These are phyloP conservation scores for Gymnopus androsaceus DNA, from an alignment of 1,284 basidiomycete species.

Conservation along the genomic window DNA sequence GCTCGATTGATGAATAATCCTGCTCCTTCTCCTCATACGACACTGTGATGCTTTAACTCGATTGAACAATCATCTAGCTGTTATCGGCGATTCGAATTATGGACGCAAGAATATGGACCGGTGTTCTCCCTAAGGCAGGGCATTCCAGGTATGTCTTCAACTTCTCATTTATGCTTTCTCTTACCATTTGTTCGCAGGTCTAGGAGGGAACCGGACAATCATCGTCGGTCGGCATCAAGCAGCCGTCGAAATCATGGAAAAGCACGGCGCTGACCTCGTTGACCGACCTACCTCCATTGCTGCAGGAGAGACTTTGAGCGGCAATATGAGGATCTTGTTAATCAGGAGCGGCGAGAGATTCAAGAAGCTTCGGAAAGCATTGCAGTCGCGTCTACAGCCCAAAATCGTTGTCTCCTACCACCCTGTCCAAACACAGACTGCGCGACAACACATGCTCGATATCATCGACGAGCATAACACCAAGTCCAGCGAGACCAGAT, in stretches of 20 bases:
- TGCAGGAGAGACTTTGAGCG: conserved; percentile 29
- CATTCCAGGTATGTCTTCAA: conserved; percentile 10
- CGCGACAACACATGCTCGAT: conserved; percentile 39
- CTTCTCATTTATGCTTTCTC: not conserved
- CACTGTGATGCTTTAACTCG: no score
- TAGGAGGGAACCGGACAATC: conserved; percentile 29
- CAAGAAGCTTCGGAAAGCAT: conserved; percentile 30
- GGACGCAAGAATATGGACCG: conserved; percentile 47
- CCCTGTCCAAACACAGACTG: conserved; percentile 35
- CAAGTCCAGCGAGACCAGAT: not conserved
- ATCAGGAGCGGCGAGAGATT: conserved; percentile 26
- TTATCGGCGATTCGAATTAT: conserved; percentile 48
- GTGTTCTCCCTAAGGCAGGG: conserved; percentile 46
- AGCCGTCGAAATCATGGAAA: conserved; percentile 42
- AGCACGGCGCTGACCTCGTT: conserved; percentile 29
- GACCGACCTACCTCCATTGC: conserved; percentile 34
- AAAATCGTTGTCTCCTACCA: conserved; percentile 33
- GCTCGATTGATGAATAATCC: not conserved
- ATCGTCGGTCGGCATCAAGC: conserved; percentile 47
- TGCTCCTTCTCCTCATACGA: no score
- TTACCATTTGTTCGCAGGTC: not conserved
- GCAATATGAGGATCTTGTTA: conserved; percentile 25
- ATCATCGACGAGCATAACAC: conserved; percentile 30
- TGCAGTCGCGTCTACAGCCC: conserved; percentile 41
- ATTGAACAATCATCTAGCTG: conserved; percentile 38